A percentile compares a stretch with the other conserved stretches of the same genome.
Conservation (phyloP, 306 rosid species). For the Sphenostylis stenocarpa region DNA sequence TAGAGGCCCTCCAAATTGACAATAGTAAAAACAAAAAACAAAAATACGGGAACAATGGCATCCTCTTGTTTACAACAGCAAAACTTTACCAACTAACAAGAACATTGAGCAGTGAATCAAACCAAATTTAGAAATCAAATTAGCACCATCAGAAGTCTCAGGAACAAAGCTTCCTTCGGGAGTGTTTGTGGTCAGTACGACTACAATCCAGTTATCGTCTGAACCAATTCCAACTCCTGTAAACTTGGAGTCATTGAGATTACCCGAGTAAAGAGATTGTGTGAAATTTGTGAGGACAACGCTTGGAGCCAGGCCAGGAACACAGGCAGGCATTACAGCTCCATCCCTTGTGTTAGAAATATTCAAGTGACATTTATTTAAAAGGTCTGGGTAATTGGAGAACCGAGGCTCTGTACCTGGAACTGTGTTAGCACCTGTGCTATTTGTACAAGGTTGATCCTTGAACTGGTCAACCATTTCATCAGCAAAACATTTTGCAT, state of each 20-base stretch:
- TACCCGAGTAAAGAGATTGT: constrained; percentile 61
- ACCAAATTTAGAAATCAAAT: constrained; percentile 42
- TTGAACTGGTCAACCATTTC: constrained; percentile 75
- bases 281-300: constrained; percentile 84
- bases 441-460: constrained; percentile 80
- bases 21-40: not conserved
- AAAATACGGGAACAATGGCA: not conserved
- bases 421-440: constrained; percentile 85
- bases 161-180: constrained; percentile 74
- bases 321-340: constrained; percentile 72
- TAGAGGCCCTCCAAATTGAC: constrained; percentile 27
- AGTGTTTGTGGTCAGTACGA: constrained; percentile 71
- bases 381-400: constrained; percentile 56
- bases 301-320: constrained; percentile 63
- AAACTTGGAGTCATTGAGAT: constrained; percentile 71
- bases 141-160: constrained; percentile 34
- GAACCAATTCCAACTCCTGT: constrained; percentile 82
- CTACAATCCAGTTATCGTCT: constrained; percentile 80
- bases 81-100: constrained; percentile 44
- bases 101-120: constrained; percentile 45
- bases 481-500: constrained; percentile 81
- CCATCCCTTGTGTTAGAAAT: constrained; percentile 88
- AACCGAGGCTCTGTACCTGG: constrained; percentile 85
- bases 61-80: constrained; percentile 47
- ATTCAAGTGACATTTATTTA: constrained; percentile 76